Evolutionary conservation across 2,329 filamentous ascomycete genomes (phyloP), one percentile per base, ranked within the genome.

Genomic region (Apiospora saccharicola): DNA sequence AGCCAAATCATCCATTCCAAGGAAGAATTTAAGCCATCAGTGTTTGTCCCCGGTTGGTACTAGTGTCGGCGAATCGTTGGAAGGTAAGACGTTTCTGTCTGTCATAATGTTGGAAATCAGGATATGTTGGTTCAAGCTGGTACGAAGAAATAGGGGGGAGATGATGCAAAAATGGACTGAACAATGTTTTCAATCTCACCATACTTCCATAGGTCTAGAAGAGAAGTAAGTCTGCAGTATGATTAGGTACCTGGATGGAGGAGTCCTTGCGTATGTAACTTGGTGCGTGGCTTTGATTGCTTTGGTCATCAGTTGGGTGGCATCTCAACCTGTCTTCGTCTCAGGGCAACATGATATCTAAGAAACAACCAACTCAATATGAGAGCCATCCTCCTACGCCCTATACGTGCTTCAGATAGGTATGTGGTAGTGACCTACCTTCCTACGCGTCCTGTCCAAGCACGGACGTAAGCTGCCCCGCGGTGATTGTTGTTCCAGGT

Each of bases 171-270:
- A 22, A 47, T 19, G 8, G 6, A n/a, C 19, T n/a, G 8, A 47
- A 22, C n/a, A 0, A 1, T 49, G 22, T 3, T n/a, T n/a, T 8
- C 22, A 2, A 7, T 47, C 19, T 8, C 6, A 46, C 0, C 1
- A 22, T n/a, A 47, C 10, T 8, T n/a, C 8, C 8, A 8, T 8
- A n/a, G 1, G 8, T 49, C 8, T 12, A 19, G 2, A n/a, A n/a
- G 46, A n/a, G 6, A 46, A n/a, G 22, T 8, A 49, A n/a, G 5
- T 3, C 8, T 8, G 22, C 19, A 12, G 1, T 49, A 6, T n/a
- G 6, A 16, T 16, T 46, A 10, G 19, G 22, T 10, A n/a, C 19
- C 22, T 49, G 10, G 46, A 8, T 8, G 46, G 46, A 3, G 43
- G 13, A 12, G 10, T 19, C 0, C 16, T 1, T 49, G 22, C n/a